Evolutionary conservation across 2,329 filamentous ascomycete species (phyloP), one percentile per base, ranked within the genome.

Genomic region (Neofusicoccum kwambonambiense): DNA sequence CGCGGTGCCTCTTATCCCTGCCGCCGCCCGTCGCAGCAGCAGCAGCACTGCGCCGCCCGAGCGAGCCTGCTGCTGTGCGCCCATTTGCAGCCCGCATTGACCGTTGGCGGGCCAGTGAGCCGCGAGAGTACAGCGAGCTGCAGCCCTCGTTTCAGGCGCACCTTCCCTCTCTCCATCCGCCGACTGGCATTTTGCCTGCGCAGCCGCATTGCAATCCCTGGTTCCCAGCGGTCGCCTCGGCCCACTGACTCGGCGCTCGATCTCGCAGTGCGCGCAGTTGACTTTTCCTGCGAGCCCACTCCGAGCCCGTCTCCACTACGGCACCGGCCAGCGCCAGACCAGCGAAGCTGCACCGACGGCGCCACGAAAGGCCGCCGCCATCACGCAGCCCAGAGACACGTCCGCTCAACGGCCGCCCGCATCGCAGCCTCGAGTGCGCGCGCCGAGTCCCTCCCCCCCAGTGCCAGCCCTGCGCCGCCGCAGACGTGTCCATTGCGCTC

Each of bases 121-220:
- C 41, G 50, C 50, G 47, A 37, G 61, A 37, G 61, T 56, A 57
- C 51, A 64, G 39, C 62, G 35, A 64, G 41, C 58, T 62, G 58
- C 51, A 64, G 62, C 62, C 49, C 39, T 63, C 62, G 62, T 64
- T 64, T 64, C 62, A 64, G 62, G 62, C 62, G 62, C 62, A 64
- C 51, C 62, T 64, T 64, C 50, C 58, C 62, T 64, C 62, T 64
- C 62, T 56, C 62, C 62, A 64, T 51, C 58, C 58, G 58, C 58
- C 58, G 58, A 50, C 58, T 51, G 56, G 56, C 56, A 60, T 60
- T 50, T 62, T 62, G 58, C 61, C 61, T 52, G 41, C 15, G 39
- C 61, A 44, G 17, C 47, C 22, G 49, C 47, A 49, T 49, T 49
- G 49, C 49, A 51, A 63, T 63, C 61, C 61, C 61, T 63, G 61